phyloP scores from a whole-genome alignment of 2,329 filamentous ascomycete genomes.

The Aspergillus sp. region DNA sequence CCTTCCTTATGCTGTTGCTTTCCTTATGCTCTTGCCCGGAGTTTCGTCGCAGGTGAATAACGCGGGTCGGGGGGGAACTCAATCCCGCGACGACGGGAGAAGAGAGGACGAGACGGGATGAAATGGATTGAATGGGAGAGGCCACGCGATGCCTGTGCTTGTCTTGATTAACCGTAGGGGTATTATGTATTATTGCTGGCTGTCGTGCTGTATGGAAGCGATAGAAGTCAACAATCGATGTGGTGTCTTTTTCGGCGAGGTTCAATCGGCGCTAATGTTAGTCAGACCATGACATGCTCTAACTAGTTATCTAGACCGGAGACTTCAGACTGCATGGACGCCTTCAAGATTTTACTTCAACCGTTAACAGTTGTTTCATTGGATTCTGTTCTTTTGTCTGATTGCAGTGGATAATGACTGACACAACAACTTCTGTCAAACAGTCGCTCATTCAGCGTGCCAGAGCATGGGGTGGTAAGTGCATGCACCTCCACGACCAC shows the following conservation, averaged over 20 bases:
- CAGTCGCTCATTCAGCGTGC: constrained; percentile 31
- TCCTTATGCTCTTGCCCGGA: not conserved
- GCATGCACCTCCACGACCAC: not conserved
- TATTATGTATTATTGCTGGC: too few relatives aligned
- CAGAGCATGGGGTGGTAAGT: constrained; percentile 37
- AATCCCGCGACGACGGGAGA: not conserved
- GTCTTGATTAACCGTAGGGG: too few relatives aligned
- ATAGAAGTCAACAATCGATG: constrained; percentile 8
- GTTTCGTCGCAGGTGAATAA: constrained; percentile 1
- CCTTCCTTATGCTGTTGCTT: not conserved
- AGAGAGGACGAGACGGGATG: not conserved
- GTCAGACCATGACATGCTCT: not conserved
- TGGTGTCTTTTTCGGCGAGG: constrained; percentile 16
- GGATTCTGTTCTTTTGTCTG: not conserved
- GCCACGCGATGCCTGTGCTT: too few relatives aligned
- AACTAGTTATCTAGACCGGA: too few relatives aligned
- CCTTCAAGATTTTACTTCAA: not conserved
- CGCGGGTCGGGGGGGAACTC: constrained; percentile 1
- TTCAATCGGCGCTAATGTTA: not conserved
- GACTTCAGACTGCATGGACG: too few relatives aligned
- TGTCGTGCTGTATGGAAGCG: too few relatives aligned
- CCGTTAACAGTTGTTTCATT: too few relatives aligned
- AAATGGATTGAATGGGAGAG: too few relatives aligned
- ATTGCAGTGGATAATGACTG: constrained; percentile 16
- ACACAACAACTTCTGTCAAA: constrained; percentile 26